Base-by-base conservation (phyloP, 1,284 basidiomycete genomes). In the Moesziomyces parantarcticus region DNA sequence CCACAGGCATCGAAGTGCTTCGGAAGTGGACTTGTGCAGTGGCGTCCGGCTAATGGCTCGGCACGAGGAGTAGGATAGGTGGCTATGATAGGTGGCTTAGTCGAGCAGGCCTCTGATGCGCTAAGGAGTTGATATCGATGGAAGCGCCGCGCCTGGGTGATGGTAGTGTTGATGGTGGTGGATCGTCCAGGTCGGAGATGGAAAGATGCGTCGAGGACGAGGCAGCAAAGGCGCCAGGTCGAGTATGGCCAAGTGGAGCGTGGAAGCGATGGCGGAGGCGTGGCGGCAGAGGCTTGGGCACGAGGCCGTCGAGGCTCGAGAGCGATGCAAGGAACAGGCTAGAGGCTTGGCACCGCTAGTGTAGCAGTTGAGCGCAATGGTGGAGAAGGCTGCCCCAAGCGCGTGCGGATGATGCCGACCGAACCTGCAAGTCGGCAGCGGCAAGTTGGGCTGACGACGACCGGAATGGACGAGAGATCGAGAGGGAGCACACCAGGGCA, bases 1-100 rank as follows among this genome's bases (percentile, higher is more conserved):
- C 72, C 6, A 53, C 51, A 22, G 67, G 50, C 67, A 75, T 75
- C 56, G 47, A 46, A 8, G 3, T 18, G 6, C 16, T 13, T 39
- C 16, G 36, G 29, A 11, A 13, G 13, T 32, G 29, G 29, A 13
- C 11, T 32, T 32, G 29, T 32, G 29, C 29, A 32, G 20, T 23
- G 45, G n/a, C 1, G 21, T 14, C 14, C 20, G 6, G 16, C 8
- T 14, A 10, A 14, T 5, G 11, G 4, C 22, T 26, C 4, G 43
- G 2, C 10, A 22, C 22, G 43, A 23, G 42, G 43, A 23, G 14
- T 6, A 18, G 21, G 23, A 21, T 26, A 2, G 23, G n/a, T n/a
- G n/a, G n/a, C n/a, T n/a, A n/a, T n/a, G n/a, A n/a, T n/a, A n/a
- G n/a, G n/a, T n/a, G n/a, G n/a, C n/a, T n/a, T n/a, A n/a, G n/a